These are phyloP conservation scores for Pistacia atlantica DNA, from an alignment of 345 rosid species.

Conservation along the genomic window DNA sequence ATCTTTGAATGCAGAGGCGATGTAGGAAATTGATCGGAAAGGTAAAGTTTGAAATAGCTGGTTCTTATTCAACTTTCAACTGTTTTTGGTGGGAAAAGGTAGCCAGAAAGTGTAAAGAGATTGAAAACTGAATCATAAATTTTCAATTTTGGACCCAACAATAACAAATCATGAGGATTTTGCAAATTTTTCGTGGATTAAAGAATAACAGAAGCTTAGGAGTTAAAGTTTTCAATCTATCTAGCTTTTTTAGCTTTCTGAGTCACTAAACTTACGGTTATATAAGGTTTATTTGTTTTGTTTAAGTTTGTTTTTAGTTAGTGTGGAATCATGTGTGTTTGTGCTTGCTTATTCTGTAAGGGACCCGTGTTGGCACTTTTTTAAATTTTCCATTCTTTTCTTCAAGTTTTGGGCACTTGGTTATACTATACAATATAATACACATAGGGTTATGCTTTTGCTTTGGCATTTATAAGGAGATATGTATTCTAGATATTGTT, in stretches of 20 bases:
- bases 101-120: neutral
- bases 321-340: constrained; percentile 25
- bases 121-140: neutral
- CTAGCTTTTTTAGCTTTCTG: constrained; percentile 8
- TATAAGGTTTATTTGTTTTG: constrained; percentile 8
- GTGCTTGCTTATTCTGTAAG: constrained; percentile 54
- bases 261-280: neutral
- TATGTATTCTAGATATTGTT: constrained; percentile 39
- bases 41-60: neutral
- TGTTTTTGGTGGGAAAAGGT: constrained; percentile 4
- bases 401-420: constrained; percentile 35
- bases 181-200: neutral
- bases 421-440: neutral
- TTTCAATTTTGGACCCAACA: neutral
- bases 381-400: constrained; percentile 38
- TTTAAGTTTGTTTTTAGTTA: constrained; percentile 20
- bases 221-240: neutral
- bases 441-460: constrained; percentile 20
- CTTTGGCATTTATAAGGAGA: constrained; percentile 13
- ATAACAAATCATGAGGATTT: neutral
- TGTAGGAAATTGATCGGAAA: neutral
- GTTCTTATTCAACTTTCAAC: constrained; percentile 8
- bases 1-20: neutral
- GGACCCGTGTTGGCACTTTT: constrained; percentile 25
- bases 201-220: neutral